Percentiles rank a stretch among this genome's conserved stretches.
phyloP scores from a whole-genome alignment of 768 basidiomycete species.

The Boletus reticulatus region DNA sequence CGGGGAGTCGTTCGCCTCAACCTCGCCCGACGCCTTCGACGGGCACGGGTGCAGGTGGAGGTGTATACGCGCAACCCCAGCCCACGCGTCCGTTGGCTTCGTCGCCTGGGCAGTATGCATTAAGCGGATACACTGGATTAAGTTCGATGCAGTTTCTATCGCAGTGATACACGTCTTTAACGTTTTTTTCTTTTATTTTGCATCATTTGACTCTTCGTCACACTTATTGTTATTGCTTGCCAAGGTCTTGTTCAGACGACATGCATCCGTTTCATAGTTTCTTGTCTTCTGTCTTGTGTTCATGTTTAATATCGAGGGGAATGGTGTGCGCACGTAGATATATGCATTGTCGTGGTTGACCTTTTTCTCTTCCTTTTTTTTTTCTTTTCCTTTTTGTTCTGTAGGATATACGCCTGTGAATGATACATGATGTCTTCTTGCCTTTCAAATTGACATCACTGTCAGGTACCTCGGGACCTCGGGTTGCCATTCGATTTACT shows the following conservation, averaged over 20 bases:
- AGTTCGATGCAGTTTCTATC: slow-evolving; percentile 25
- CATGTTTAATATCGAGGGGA: not conserved
- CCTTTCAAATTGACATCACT: no score
- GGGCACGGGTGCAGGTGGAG: not conserved
- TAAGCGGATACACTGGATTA: slow-evolving; percentile 17
- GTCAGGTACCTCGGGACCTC: no score
- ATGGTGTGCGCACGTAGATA: not conserved
- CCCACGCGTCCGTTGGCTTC: slow-evolving; percentile 18
- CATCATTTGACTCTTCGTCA: not conserved
- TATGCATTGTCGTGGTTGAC: not conserved
- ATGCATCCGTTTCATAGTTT: not conserved
- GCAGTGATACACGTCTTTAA: slow-evolving; percentile 2
- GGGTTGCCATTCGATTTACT: no score
- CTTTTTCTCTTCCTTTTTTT: not conserved
- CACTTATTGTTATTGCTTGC: slow-evolving; percentile 25
- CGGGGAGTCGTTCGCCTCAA: slow-evolving; percentile 20
- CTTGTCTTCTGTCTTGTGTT: not conserved
- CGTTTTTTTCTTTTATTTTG: not conserved
- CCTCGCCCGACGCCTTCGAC: slow-evolving; percentile 14
- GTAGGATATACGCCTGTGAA: not conserved
- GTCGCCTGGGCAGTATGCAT: slow-evolving; percentile 14
- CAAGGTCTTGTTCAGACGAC: slow-evolving; percentile 1
- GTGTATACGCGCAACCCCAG: slow-evolving; percentile 25
- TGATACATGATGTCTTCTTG: not conserved
- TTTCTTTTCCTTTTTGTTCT: not conserved